Evolutionary conservation across 129 eudicot genomes (phyloP), one percentile per base, ranked within the genome.

Genomic region (Artemisia argyi): DNA sequence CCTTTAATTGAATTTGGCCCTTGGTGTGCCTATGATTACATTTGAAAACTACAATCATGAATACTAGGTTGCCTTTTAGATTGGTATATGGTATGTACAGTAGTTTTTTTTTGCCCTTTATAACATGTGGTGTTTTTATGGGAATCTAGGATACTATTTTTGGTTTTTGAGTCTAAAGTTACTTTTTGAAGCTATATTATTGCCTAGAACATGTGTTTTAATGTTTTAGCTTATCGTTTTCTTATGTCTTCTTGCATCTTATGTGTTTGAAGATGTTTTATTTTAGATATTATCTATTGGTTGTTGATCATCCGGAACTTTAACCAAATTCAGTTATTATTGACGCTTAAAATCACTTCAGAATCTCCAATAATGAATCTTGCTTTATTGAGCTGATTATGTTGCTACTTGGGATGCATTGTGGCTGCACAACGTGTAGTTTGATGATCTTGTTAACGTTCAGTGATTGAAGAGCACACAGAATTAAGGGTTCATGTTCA

Each of bases 291-390:
- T 52, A 18, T 13, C 10, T 17, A 6, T 73, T 11, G 17, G 4
- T 52, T 65, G 72, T 65, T 74, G 70, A 24, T 30, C 46, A 42
- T 51, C 5, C 24, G 39, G 44, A 13, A 13, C 66, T 42, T 57
- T 15, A 16, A 19, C 10, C 5, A 20, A 57, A 51, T 7, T 8
- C 1, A 39, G 18, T 30, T 60, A 13, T 11, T 60, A 7, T 2
- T 72, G 49, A 14, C 59, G 10, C 13, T 42, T 30, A 4, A 6
- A 30, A 30, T 30, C 15, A 61, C 2, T 10, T 1, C 11, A 11
- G 52, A 50, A 73, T 13, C 57, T 71, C 59, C 15, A 13, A 57
- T 20, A 9, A 26, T 26, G 61, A 47, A 46, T 46, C 48, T 35
- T 52, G 73, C 13, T 52, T 18, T 2, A 51, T 28, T 69, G 50